Evolutionary conservation across 305 asterid species (phyloP).

Genomic region (Plantago coronopus): DNA sequence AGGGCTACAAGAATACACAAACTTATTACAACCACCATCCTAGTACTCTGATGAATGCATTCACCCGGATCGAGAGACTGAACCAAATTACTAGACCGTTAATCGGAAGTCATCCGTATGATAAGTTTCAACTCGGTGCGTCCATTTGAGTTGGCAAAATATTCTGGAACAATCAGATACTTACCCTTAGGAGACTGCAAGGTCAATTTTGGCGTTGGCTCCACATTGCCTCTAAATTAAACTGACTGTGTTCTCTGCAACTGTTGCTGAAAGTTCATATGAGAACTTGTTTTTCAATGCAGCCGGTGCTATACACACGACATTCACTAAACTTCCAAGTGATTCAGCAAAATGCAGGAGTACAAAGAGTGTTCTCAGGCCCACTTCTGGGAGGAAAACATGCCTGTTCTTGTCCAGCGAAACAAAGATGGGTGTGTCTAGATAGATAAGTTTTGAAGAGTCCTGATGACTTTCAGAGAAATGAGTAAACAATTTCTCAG

Average conservation of each 20-base stretch:
- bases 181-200: no score
- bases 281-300: constrained; percentile 16
- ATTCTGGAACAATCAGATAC: no score
- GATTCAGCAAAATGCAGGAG: constrained; percentile 23
- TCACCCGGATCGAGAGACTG: no score
- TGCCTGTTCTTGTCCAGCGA: constrained; percentile 22
- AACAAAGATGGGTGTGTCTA: constrained; percentile 17
- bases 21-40: no score
- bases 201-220: no score
- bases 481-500: constrained; percentile 30
- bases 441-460: constrained; percentile 18
- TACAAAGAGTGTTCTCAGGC: constrained; percentile 27
- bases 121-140: no score
- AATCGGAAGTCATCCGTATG: no score
- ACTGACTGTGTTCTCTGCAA: constrained; percentile 31
- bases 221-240: constrained; percentile 8
- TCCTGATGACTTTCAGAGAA: constrained; percentile 25
- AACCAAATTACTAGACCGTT: no score
- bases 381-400: constrained; percentile 39
- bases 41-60: no score
- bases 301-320: constrained; percentile 32
- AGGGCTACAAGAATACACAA: no score
- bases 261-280: constrained; percentile 27
- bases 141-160: no score
- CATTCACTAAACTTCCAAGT: constrained; percentile 30